Evolutionary conservation across 306 rosid species (phyloP).

Genomic region (Abrus precatorius): DNA sequence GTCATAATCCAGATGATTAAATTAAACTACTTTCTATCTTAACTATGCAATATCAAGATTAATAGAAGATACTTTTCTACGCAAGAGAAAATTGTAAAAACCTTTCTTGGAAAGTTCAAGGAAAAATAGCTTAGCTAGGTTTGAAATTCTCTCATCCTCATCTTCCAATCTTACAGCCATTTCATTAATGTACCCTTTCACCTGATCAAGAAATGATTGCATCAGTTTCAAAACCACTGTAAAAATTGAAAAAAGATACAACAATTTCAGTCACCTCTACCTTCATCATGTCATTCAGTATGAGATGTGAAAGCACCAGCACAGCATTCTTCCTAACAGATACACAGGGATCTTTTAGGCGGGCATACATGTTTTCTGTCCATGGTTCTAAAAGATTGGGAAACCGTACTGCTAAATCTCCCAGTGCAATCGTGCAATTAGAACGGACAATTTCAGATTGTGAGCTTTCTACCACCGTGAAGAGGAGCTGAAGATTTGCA

Average conservation of each 20-base stretch:
- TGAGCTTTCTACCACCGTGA: conserved; percentile 87
- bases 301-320: conserved; percentile 98
- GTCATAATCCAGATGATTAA: conserved; percentile 42
- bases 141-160: conserved; percentile 88
- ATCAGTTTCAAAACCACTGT: conserved; percentile 48
- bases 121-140: conserved; percentile 87
- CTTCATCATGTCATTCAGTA: conserved; percentile 99
- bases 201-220: conserved; percentile 61
- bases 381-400: conserved; percentile 97
- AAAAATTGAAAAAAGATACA: conserved; percentile 37
- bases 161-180: conserved; percentile 93
- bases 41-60: conserved; percentile 26
- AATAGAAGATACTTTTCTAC: conserved; percentile 34
- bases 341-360: conserved; percentile 75
- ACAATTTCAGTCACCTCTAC: conserved; percentile 53
- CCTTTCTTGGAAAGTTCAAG: conserved; percentile 96
- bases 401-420: conserved; percentile 95
- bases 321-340: conserved; percentile 97
- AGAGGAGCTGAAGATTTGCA: conserved; percentile 94
- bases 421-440: conserved; percentile 91
- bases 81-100: conserved; percentile 28
- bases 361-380: conserved; percentile 95
- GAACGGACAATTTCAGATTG: conserved; percentile 91
- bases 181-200: conserved; percentile 93
- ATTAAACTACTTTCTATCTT: conserved; percentile 1